Evolutionary conservation across 768 basidiomycete species (phyloP), one percentile per base, ranked within the genome.

Genomic region (Naematelia aurantialba): DNA sequence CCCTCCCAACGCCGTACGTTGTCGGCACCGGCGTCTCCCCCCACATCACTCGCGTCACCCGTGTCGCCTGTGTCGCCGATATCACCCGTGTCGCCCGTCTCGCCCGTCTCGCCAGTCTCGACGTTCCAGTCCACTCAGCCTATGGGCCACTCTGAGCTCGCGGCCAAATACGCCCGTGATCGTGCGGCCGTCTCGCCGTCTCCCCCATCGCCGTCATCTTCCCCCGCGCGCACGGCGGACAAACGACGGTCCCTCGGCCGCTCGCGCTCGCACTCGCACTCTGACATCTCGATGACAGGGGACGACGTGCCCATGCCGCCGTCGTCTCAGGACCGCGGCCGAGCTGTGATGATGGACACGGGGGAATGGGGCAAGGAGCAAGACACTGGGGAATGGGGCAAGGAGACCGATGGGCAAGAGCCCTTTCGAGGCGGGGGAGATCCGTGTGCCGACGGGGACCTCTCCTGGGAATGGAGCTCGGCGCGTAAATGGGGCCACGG

Each of bases 361-460:
- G 50, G 46, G 10, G 2, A 26, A 24, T 45, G 53, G n/a, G 39
- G 52, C n/a, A 30, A 34, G 25, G 29, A 17, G 2, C 25, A 30
- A 2, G 56, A 56, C 3, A 25, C 5, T 48, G 58, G 59, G 25
- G 39, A 46, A 25, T 42, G 27, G 11, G 31, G 31, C 21, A 30
- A 52, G 29, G 34, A 26, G 3, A 21, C 21, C 51, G 57, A 53
- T 4, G 25, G 31, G 19, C 5, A 42, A 39, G 56, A 61, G 52
- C 67, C 70, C 70, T 72, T 72, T 72, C 70, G 66, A 61, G 13
- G 34, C 21, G 59, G 70, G 68, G 64, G 70, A 65, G 62, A 62
- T 60, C 49, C 62, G 67, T 65, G 57, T 53, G 67, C 58, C 70
- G 67, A 67, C 24, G 70, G 60, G 67, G 34, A 55, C 63, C 61